Evolutionary conservation across 2,329 filamentous ascomycete species (phyloP), one percentile per base, ranked within the genome.

Genomic region (Parastagonospora nodorum): DNA sequence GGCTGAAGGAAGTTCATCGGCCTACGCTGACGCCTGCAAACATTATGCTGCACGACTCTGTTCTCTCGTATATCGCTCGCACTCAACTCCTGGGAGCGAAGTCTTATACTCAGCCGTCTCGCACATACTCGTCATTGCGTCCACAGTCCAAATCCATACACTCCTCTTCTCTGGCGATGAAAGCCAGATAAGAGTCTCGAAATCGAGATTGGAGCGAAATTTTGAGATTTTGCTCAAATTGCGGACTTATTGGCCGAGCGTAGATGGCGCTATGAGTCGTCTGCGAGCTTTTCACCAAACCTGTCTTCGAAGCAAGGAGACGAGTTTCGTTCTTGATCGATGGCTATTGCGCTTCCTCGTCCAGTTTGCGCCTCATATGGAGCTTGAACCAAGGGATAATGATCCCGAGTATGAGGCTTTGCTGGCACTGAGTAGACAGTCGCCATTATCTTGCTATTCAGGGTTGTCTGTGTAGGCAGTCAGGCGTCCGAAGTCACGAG

Each of bases 331-430:
- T 41, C 45, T 64, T 28, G 61, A 64, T 43, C 51, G 61, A 39
- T 64, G 61, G 61, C 41, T 64, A 33, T 30, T 64, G 40, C 60
- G 61, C 36, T 64, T 64, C 48, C 50, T 64, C 15, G 60, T 64
- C 10, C 61, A 64, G 19, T 64, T 64, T 43, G 60, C 61, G 5
- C 61, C 61, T 45, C 61, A 64, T 24, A 61, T 64, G 58, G 61
- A 64, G 46, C 58, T 60, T 19, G 61, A 64, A 48, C 61, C 61
- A 45, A 56, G 61, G 37, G 61, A 64, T 31, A 63, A 64, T 28
- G 61, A 64, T 33, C 60, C 61, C 11, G 53, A 64, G 27, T 64
- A 64, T 36, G 60, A 63, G 44, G 61, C 61, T 29, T 42, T 64
- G 12, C 50, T 61, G 16, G 57, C 61, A 16, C 46, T 64, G 33